A percentile compares a stretch with the other conserved stretches of the same genome.
phyloP scores from a whole-genome alignment of 768 basidiomycete genomes.

The Lactarius evosmus region DNA sequence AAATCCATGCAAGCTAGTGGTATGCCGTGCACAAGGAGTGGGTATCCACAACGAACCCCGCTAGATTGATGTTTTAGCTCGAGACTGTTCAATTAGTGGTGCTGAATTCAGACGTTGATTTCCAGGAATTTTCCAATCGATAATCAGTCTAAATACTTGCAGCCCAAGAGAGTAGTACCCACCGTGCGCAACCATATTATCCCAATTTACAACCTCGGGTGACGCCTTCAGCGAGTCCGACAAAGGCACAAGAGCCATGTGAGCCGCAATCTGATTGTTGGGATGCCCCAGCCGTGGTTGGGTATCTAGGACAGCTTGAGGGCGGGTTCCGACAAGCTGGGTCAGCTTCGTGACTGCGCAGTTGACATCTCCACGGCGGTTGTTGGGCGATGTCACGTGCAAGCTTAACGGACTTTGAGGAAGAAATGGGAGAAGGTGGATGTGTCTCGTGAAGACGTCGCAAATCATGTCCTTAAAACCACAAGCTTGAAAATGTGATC shows the following conservation, averaged over 20 bases:
- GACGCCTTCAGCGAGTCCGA: constrained; percentile 54
- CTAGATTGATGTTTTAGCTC: constrained; percentile 19
- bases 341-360: constrained; percentile 27
- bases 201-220: constrained; percentile 89
- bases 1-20: constrained; percentile 82
- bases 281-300: constrained; percentile 60
- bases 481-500: not conserved
- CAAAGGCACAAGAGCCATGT: constrained; percentile 89
- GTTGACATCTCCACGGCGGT: constrained; percentile 25
- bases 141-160: constrained; percentile 75
- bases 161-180: constrained; percentile 61
- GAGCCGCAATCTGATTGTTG: constrained; percentile 89
- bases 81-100: not conserved
- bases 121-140: constrained; percentile 89
- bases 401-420: too few relatives aligned
- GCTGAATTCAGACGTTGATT: too few relatives aligned
- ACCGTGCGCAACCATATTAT: constrained; percentile 57
- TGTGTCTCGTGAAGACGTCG: too few relatives aligned
- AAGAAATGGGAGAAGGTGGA: too few relatives aligned
- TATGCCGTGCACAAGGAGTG: constrained; percentile 59
- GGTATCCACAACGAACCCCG: constrained; percentile 75
- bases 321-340: constrained; percentile 18
- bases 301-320: constrained; percentile 31
- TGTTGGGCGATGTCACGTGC: constrained; percentile 33
- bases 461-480: too few relatives aligned